phyloP scores from a whole-genome alignment of 495 filamentous ascomycete species.

The Daldinia caldariorum region DNA sequence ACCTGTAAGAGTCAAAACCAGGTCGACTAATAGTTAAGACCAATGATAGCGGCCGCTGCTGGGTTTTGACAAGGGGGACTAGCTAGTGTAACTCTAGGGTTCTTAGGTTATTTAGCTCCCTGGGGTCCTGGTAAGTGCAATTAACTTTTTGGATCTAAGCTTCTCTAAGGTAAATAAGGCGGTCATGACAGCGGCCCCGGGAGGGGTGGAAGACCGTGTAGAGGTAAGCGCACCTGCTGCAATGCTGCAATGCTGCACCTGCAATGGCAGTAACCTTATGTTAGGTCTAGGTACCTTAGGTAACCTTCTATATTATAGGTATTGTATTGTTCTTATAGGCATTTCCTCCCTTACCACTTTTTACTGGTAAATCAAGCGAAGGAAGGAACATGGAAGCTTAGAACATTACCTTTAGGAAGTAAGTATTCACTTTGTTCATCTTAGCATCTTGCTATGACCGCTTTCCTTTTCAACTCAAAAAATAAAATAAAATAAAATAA shows the following conservation, averaged over 20 bases:
- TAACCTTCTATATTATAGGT: too few species aligned
- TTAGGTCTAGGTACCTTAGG: neutral
- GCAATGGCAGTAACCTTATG: neutral
- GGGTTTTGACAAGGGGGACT: neutral
- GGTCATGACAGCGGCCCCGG: too few species aligned
- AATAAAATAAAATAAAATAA: constrained; percentile 3
- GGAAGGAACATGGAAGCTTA: constrained; percentile 20
- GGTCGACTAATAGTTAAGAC: neutral
- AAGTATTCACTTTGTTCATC: constrained; percentile 5
- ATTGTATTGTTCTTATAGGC: neutral
- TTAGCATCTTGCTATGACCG: constrained; percentile 2
- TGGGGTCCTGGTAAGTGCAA: neutral
- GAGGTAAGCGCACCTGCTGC: too few species aligned
- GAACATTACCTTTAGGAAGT: too few species aligned
- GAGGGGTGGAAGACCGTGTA: too few species aligned
- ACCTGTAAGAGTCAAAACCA: neutral
- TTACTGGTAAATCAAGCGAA: constrained; percentile 22
- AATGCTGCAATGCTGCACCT: too few species aligned
- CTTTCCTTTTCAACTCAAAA: constrained; percentile 1
- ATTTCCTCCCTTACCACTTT: constrained; percentile 2
- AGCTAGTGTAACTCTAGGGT: neutral
- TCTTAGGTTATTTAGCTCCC: neutral
- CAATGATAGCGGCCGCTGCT: constrained; percentile 3
- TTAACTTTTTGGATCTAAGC: neutral
- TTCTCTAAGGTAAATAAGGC: neutral